Evolutionary conservation across 2,329 filamentous ascomycete species (phyloP).

Genomic region (Monosporascus sp.): DNA sequence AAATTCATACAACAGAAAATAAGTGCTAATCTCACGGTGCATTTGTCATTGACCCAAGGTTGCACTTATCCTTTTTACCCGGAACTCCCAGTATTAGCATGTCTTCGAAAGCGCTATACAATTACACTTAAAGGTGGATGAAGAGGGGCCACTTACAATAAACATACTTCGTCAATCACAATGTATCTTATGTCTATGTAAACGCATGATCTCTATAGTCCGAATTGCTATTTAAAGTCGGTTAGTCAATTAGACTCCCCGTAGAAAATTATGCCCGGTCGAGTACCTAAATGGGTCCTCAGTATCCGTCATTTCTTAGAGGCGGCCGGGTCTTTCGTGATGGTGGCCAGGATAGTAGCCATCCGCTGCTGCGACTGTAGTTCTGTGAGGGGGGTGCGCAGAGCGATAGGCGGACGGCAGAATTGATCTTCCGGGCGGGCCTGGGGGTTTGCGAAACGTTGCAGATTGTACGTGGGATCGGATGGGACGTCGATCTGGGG

Average conservation of each 20-base stretch:
- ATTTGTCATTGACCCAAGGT: too few relatives aligned
- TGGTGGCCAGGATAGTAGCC: constrained; percentile 16
- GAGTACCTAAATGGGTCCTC: not conserved
- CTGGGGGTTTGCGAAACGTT: constrained; percentile 22
- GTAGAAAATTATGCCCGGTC: too few relatives aligned
- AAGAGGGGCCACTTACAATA: too few relatives aligned
- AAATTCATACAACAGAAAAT: too few relatives aligned
- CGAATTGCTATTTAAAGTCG: not conserved
- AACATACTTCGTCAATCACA: too few relatives aligned
- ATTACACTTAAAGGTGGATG: too few relatives aligned
- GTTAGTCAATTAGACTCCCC: too few relatives aligned
- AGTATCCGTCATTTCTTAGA: constrained; percentile 6
- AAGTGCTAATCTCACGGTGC: too few relatives aligned
- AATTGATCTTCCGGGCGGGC: constrained; percentile 19
- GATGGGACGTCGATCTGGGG: constrained; percentile 18
- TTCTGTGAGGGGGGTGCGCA: constrained; percentile 20
- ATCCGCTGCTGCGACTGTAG: constrained; percentile 23
- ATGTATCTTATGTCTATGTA: not conserved
- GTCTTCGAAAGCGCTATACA: too few relatives aligned
- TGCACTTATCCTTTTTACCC: too few relatives aligned
- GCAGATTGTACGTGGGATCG: constrained; percentile 21
- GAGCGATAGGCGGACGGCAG: constrained; percentile 14
- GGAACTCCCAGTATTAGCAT: too few relatives aligned
- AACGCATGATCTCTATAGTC: not conserved
- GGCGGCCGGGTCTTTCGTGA: constrained; percentile 1